A percentile compares a stretch with the other conserved stretches of the same genome.
Conservation (phyloP, 192 early-diverging fungal species). For the Linnemannia zychae region DNA sequence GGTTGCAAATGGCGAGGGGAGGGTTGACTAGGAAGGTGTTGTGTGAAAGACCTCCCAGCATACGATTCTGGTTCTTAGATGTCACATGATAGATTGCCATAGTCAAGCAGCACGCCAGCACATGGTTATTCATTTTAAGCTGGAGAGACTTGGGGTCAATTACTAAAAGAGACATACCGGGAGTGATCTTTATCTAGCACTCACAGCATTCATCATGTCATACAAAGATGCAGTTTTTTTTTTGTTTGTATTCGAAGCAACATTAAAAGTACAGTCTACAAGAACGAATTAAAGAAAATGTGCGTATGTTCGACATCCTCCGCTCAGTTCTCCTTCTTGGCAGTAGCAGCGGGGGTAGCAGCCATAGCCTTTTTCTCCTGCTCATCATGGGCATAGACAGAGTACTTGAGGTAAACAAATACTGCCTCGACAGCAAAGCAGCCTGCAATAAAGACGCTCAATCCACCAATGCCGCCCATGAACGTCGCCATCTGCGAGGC, state of each 20-base stretch:
- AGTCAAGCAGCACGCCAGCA: neutral
- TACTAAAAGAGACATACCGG: too few species aligned
- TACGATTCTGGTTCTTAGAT: too few species aligned
- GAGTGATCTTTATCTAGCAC: too few species aligned
- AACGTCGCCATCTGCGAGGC: constrained; percentile 12
- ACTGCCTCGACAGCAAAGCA: constrained; percentile 19
- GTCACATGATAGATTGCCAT: neutral
- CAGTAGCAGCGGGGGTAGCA: neutral
- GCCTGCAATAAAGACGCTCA: neutral
- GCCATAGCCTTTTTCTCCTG: neutral
- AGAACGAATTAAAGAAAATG: neutral
- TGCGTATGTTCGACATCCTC: neutral
- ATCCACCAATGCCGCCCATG: constrained; percentile 9
- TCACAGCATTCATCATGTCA: too few species aligned
- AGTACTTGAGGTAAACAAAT: constrained; percentile 6
- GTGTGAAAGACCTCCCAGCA: too few species aligned
- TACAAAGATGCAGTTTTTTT: neutral
- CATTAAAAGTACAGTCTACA: neutral
- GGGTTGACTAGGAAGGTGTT: too few species aligned
- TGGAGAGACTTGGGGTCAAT: too few species aligned
- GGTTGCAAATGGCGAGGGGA: neutral
- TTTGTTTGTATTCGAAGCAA: neutral
- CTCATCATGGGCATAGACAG: neutral
- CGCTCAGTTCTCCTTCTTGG: constrained; percentile 3
- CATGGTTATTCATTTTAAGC: neutral